Evolutionary conservation across 352 stramenopile genomes (phyloP).

Genomic region (Phytophthora palmivora): DNA sequence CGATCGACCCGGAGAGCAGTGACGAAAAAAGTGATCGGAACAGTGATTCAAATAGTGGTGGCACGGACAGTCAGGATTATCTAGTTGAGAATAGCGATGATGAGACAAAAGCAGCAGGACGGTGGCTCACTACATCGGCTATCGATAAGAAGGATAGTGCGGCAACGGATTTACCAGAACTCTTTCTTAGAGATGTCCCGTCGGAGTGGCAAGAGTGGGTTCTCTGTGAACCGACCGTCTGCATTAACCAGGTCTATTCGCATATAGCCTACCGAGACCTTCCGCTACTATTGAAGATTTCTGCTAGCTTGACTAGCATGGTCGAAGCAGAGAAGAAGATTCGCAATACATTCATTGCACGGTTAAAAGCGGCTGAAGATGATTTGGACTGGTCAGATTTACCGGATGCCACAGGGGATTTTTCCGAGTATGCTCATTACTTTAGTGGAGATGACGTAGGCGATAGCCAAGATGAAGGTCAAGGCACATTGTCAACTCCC

Average conservation of each 20-base stretch:
- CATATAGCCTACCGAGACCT: constrained; percentile 77
- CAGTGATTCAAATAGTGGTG: constrained; percentile 23
- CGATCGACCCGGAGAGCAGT: constrained; percentile 25
- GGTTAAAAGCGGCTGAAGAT: constrained; percentile 45
- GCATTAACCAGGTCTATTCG: constrained; percentile 63
- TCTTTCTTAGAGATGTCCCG: constrained; percentile 41
- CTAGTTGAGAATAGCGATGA: constrained; percentile 15
- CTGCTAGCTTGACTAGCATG: constrained; percentile 40
- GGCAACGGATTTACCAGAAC: constrained; percentile 23
- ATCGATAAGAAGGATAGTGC: constrained; percentile 15
- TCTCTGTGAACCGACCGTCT: constrained; percentile 44
- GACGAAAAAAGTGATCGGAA: constrained; percentile 33
- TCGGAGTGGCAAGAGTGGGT: constrained; percentile 60
- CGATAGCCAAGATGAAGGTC: constrained; percentile 7
- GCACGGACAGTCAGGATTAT: constrained; percentile 7
- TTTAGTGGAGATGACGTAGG: constrained; percentile 30
- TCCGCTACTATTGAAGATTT: constrained; percentile 69
- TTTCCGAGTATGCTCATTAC: constrained; percentile 45
- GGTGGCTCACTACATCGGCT: constrained; percentile 15
- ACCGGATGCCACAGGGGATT: constrained; percentile 39
- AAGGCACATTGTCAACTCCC: constrained; percentile 9
- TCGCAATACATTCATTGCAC: constrained; percentile 44
- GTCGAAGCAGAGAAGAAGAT: constrained; percentile 52
- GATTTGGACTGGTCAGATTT: constrained; percentile 55
- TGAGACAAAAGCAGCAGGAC: constrained; percentile 12